Base-by-base conservation (phyloP, 1,284 basidiomycete species). In the Rhodotorula glutinis region DNA sequence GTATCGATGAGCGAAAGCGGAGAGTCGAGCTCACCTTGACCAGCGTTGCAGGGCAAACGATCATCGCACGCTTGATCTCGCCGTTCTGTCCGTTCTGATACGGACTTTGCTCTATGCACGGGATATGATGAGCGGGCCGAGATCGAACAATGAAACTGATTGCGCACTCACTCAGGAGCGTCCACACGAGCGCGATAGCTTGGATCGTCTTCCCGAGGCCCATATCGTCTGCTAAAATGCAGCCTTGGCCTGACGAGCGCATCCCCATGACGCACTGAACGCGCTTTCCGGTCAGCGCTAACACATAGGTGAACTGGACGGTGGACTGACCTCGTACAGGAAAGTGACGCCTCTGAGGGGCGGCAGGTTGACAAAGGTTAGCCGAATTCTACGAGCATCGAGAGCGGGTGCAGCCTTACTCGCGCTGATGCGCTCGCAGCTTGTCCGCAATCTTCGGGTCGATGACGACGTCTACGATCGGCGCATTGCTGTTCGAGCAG, bases 141-240 rank as follows among this genome's bases (percentile, higher is more conserved):
- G 19, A 23, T 4, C 17, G 16, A 7, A 4, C 41, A 47, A 38
- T 16, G 14, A 46, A 25, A 9, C 53, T 25, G 30, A 1, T 2
- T 30, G 53, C 44, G 49, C 8, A 41, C 85, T 75, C 76, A 92
- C 92, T 90, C 44, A 96, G 83, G 23, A 98, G 81, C 0, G 91
- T 96, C 87, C 91, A 91, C 21, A 94, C 82, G 13, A 97, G 82
- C 17, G 87, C 82, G 57, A 97, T 92, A 0, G 92, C 93, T 85
- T 95, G 79, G 25, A 80, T 80, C 0, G 93, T 96, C 81, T 97
- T 97, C 23, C 93, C 93, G 63, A 96, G 85, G 55, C 93, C 92
- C 91, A 96, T 95, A 76, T 98, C 95, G 79, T 99, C 96, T 2
- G 95, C 96, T 38, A 99, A 83, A 70, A 99, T 98, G 75, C 91